Base-by-base conservation (phyloP, 108 stramenopile species). In the Fistulifera pelliculosa region DNA sequence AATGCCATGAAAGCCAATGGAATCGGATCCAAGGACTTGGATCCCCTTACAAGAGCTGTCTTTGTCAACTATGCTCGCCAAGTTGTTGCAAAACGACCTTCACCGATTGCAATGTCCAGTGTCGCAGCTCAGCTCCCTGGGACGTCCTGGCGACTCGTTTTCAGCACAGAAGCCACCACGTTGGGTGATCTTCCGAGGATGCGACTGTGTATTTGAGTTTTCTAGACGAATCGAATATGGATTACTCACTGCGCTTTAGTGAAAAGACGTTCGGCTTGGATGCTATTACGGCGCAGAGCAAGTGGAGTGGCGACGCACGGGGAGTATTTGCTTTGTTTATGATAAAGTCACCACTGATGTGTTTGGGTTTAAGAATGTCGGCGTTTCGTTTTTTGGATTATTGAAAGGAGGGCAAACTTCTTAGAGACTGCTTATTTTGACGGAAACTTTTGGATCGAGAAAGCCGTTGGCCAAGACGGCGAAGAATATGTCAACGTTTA, bases 351-450 rank as follows among this genome's bases (percentile, higher is more conserved):
- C 64, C 54, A 77, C 74, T 15, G 76, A 81, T 48, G 69, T 76
- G 0, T 77, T 85, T 59, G 87, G 87, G 11, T 60, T 88, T 15
- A 56, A 73, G 27, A 69, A 82, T 49, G 24, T 88, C 38, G 73
- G 73, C 0, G 68, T 81, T 40, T 82, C 82, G 5, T 65, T 75
- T 47, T 83, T 87, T 69, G 81, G 81, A 17, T 51, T 88, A 59
- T 61, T 88, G 2, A 63, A 84, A 60, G 87, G 87, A 45, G 41
- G 82, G 35, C 61, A 0, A 76, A 51, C 25, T 75, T 65, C 28
- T 65, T 88, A 45, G 68, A 80, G 42, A 76, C 79, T 1, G 66
- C 66, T 26, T 88, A 69, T 62, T 85, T 75, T 56, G 87, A 88
- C 67, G 74, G 69, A 13, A 56, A 61, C 40, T 51, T 81, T 31